These are phyloP conservation scores for Ordospora pajunii DNA, from an alignment of 371 early-diverging fungal genomes.

Conservation along the genomic window DNA sequence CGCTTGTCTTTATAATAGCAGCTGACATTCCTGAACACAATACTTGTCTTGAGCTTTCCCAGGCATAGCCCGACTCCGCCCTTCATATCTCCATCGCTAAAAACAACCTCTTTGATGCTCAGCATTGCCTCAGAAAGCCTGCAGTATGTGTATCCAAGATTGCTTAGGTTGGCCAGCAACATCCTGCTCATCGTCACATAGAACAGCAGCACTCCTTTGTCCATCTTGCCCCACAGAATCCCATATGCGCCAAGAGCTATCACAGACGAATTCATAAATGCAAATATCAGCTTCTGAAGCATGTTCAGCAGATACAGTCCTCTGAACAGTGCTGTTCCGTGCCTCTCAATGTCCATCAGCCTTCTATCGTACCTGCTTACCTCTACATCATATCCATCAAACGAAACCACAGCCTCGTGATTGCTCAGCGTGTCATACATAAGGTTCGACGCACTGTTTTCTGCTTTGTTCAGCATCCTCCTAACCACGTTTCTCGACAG, in stretches of 20 bases:
- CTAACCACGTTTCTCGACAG: slow-evolving; percentile 52
- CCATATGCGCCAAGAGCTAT: slow-evolving; percentile 35
- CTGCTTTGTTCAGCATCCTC: slow-evolving; percentile 33
- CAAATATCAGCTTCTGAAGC: slow-evolving; percentile 44
- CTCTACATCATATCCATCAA: slow-evolving; percentile 45
- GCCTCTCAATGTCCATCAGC: slow-evolving; percentile 24
- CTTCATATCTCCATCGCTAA: background rate
- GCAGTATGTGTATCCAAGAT: slow-evolving; percentile 56
- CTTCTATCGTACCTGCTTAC: slow-evolving; percentile 32
- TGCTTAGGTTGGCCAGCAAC: slow-evolving; percentile 22
- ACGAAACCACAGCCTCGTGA: slow-evolving; percentile 48
- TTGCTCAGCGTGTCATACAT: slow-evolving; percentile 50
- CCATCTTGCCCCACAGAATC: slow-evolving; percentile 14
- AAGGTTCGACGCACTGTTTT: slow-evolving; percentile 38
- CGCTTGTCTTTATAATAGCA: slow-evolving; percentile 33
- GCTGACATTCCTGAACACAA: slow-evolving; percentile 22
- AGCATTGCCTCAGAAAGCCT: slow-evolving; percentile 47
- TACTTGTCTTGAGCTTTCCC: slow-evolving; percentile 17
- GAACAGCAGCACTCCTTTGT: slow-evolving; percentile 21
- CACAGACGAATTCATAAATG: slow-evolving; percentile 12
- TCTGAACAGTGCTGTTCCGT: slow-evolving; percentile 28
- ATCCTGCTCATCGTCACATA: slow-evolving; percentile 36
- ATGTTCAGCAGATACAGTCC: slow-evolving; percentile 54
- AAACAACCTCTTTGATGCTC: background rate
- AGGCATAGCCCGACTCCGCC: background rate